These are phyloP conservation scores for Fusarium mundagurra DNA, from an alignment of 2,329 filamentous ascomycete genomes.

Conservation along the genomic window DNA sequence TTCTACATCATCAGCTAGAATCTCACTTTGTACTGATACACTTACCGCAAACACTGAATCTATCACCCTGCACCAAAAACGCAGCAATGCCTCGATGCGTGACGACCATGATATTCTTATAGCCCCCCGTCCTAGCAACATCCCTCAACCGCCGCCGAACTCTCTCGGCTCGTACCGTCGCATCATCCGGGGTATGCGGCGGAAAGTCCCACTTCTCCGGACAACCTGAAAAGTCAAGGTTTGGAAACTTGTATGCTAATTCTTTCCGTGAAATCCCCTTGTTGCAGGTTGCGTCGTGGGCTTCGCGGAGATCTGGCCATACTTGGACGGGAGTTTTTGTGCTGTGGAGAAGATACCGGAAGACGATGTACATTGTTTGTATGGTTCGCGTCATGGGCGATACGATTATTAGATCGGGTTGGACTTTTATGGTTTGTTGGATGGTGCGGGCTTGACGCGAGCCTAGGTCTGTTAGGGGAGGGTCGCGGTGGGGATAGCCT, in stretches of 20 bases:
- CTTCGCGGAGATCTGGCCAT: slow-evolving; percentile 39
- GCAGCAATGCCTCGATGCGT: slow-evolving; percentile 37
- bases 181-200: slow-evolving; percentile 16
- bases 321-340: slow-evolving; percentile 19
- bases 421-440: background rate
- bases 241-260: slow-evolving; percentile 25
- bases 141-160: slow-evolving; percentile 22
- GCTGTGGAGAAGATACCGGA: slow-evolving; percentile 9
- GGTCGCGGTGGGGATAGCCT: slow-evolving; percentile 29
- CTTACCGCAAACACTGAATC: slow-evolving; percentile 37
- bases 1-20: slow-evolving; percentile 8
- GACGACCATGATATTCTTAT: slow-evolving; percentile 32
- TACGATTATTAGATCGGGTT: slow-evolving; percentile 23
- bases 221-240: slow-evolving; percentile 34
- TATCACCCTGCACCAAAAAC: slow-evolving; percentile 28
- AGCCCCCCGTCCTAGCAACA: slow-evolving; percentile 4
- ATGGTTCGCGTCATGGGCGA: slow-evolving; percentile 34
- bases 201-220: slow-evolving; percentile 33
- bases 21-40: rapidly evolving
- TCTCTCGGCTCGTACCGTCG: slow-evolving; percentile 31
- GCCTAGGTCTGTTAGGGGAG: slow-evolving; percentile 28
- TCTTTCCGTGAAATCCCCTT: slow-evolving; percentile 29
- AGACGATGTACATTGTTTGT: slow-evolving; percentile 34
- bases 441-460: slow-evolving; percentile 8
- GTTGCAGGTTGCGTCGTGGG: slow-evolving; percentile 40